A percentile compares a stretch with the other conserved stretches of the same genome.
Conservation (phyloP, 1,284 basidiomycete species). For the Papiliotrema fonsecae region DNA sequence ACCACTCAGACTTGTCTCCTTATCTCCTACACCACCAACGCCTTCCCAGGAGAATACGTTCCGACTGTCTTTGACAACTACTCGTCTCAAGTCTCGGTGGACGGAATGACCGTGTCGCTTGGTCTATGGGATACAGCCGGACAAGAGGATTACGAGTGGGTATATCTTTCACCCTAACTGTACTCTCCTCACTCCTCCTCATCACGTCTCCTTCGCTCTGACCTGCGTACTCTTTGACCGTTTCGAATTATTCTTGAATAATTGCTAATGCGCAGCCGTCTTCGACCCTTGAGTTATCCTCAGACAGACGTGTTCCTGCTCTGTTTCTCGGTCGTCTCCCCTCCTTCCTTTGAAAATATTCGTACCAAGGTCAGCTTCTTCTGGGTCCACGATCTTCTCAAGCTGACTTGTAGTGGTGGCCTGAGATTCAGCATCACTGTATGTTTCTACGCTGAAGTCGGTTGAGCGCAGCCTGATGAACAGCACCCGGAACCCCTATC, state of each 20-base stretch:
- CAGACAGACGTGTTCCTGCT: slow-evolving; percentile 99
- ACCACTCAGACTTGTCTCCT: slow-evolving; percentile 77
- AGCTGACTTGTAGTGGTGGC: slow-evolving; percentile 47
- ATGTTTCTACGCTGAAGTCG: slow-evolving; percentile 5
- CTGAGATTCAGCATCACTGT: slow-evolving; percentile 48
- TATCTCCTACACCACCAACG: slow-evolving; percentile 96
- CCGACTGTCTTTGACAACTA: slow-evolving; percentile 64
- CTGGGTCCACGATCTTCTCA: not conserved
- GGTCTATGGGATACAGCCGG: slow-evolving; percentile 99
- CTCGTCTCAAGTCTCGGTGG: slow-evolving; percentile 79
- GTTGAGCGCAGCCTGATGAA: not conserved
- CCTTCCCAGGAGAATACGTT: slow-evolving; percentile 83
- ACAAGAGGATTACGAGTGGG: slow-evolving; percentile 72
- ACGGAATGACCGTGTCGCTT: slow-evolving; percentile 95
- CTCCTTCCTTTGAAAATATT: slow-evolving; percentile 97
- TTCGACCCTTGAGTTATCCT: slow-evolving; percentile 95
- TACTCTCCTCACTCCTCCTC: not conserved
- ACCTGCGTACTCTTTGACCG: not conserved
- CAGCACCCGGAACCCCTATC: slow-evolving; percentile 85
- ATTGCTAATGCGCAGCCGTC: slow-evolving; percentile 59
- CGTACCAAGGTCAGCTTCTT: slow-evolving; percentile 70
- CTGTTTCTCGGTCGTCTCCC: slow-evolving; percentile 96
- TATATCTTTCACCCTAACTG: slow-evolving; percentile 1
- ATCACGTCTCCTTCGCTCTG: not conserved
- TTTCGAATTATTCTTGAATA: not conserved